phyloP scores from a whole-genome alignment of 352 stramenopile species.

The Pythium rhizo-oryzae region DNA sequence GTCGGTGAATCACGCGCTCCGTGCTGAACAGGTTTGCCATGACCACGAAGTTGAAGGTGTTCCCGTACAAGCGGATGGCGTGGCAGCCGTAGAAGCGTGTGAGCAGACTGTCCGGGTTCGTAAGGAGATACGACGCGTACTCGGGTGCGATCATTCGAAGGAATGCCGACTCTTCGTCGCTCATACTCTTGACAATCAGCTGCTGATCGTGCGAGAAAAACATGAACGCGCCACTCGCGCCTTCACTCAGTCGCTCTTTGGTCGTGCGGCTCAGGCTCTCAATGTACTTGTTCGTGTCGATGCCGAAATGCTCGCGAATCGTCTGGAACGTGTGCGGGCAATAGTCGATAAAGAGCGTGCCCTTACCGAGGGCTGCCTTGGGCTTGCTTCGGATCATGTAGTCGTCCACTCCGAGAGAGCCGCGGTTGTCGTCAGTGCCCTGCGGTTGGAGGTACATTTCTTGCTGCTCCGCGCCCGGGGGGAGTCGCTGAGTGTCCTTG shows the following conservation, averaged over 20 bases:
- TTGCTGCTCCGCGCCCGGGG: conserved; percentile 68
- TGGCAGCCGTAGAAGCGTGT: conserved; percentile 92
- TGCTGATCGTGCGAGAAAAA: conserved; percentile 91
- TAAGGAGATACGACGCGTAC: conserved; percentile 82
- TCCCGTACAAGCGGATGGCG: conserved; percentile 86
- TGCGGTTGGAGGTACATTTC: conserved; percentile 82
- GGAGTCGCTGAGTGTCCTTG: conserved; percentile 64
- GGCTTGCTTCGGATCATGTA: conserved; percentile 84
- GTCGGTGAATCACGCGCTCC: conserved; percentile 85
- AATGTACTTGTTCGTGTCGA: conserved; percentile 85
- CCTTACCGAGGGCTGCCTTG: conserved; percentile 72
- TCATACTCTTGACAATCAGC: conserved; percentile 93
- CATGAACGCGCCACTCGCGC: conserved; percentile 90
- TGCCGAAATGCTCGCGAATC: conserved; percentile 84
- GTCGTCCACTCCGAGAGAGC: conserved; percentile 79
- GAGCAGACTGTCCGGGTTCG: conserved; percentile 83
- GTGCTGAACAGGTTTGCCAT: conserved; percentile 92
- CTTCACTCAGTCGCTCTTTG: conserved; percentile 90
- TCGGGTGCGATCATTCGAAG: conserved; percentile 78
- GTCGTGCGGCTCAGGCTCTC: conserved; percentile 82
- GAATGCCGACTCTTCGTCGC: conserved; percentile 82
- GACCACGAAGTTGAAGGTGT: conserved; percentile 93
- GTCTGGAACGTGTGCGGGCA: conserved; percentile 86
- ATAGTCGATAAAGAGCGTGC: conserved; percentile 88
- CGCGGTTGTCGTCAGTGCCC: conserved; percentile 75